Percentiles rank a stretch among this genome's conserved stretches.
These are phyloP conservation scores for Geranomyces michiganensis DNA, from an alignment of 192 early-diverging fungal genomes.

Conservation along the genomic window DNA sequence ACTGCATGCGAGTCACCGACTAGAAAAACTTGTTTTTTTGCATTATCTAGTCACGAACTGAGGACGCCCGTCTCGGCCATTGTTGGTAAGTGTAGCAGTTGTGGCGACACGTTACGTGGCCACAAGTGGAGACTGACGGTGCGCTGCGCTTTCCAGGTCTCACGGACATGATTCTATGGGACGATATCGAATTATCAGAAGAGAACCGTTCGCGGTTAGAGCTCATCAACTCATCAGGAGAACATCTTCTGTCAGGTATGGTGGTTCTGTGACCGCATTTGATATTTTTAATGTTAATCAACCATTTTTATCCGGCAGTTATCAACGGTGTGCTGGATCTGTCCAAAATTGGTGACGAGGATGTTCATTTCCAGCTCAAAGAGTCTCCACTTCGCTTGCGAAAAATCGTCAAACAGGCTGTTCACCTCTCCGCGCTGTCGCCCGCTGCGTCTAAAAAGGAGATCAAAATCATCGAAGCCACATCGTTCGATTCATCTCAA, in stretches of 20 bases:
- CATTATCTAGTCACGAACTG: slow-evolving; percentile 36
- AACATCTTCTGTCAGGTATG: slow-evolving; percentile 24
- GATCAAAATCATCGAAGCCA: slow-evolving; percentile 3
- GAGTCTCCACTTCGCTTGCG: slow-evolving; percentile 1
- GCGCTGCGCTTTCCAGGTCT: slow-evolving; percentile 6
- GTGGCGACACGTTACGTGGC: no score
- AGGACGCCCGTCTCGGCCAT: slow-evolving; percentile 41
- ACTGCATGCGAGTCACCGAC: no score
- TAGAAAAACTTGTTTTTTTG: not conserved
- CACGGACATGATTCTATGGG: slow-evolving; percentile 29
- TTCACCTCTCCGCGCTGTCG: slow-evolving; percentile 31
- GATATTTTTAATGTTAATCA: no score
- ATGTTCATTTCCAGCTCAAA: slow-evolving; percentile 30
- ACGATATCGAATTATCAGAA: slow-evolving; percentile 10
- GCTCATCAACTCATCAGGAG: slow-evolving; percentile 31
- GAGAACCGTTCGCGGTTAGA: slow-evolving; percentile 27
- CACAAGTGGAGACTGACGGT: no score
- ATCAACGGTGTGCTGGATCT: slow-evolving; percentile 41
- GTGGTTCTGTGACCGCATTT: no score
- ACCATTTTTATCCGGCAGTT: slow-evolving; percentile 15
- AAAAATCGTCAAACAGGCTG: slow-evolving; percentile 30
- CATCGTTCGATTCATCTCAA: not conserved
- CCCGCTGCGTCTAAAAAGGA: slow-evolving; percentile 26
- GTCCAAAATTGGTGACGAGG: slow-evolving; percentile 36
- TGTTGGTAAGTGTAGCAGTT: not conserved